Evolutionary conservation across 768 basidiomycete species (phyloP).

Genomic region (Dentipellis sp.): DNA sequence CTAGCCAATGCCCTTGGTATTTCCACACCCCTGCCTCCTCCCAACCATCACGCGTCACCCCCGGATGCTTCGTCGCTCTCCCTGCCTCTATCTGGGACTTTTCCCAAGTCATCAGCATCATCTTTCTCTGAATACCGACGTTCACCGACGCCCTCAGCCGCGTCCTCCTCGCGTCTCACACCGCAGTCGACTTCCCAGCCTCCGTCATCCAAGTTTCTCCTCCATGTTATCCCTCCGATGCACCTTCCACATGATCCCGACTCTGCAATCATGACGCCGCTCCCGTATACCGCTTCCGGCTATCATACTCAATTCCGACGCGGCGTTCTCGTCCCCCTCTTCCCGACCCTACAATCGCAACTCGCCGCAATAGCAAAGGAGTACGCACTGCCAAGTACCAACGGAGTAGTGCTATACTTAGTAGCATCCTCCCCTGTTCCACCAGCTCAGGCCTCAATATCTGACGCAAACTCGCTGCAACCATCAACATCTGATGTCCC

Average conservation of each 20-base stretch:
- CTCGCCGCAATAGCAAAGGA: conserved; percentile 85
- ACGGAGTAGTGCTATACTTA: conserved; percentile 79
- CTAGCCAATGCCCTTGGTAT: conserved; percentile 83
- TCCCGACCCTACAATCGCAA: conserved; percentile 77
- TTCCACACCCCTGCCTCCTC: conserved; percentile 53
- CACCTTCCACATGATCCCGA: conserved; percentile 59
- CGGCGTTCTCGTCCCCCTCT: conserved; percentile 80
- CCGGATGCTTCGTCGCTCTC: conserved; percentile 18
- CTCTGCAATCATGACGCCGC: conserved; percentile 39
- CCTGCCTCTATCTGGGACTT: not conserved
- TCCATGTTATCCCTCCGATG: conserved; percentile 77
- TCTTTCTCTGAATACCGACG: conserved; percentile 37
- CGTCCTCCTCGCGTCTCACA: conserved; percentile 29
- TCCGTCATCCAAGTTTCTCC: conserved; percentile 56
- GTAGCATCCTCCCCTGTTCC: conserved; percentile 30
- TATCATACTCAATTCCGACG: conserved; percentile 74
- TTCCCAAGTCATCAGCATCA: conserved; percentile 11
- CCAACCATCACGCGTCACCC: conserved; percentile 14
- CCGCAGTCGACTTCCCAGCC: conserved; percentile 26
- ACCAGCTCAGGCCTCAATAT: conserved; percentile 8
- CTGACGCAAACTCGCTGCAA: conserved; percentile 8
- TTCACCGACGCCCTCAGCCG: conserved; percentile 27
- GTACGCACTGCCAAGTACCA: conserved; percentile 82
- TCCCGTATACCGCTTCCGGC: conserved; percentile 54
- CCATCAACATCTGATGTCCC: conserved; percentile 22